Conservation (phyloP, 495 filamentous ascomycete species). For the Clavariopsis aquatica region DNA sequence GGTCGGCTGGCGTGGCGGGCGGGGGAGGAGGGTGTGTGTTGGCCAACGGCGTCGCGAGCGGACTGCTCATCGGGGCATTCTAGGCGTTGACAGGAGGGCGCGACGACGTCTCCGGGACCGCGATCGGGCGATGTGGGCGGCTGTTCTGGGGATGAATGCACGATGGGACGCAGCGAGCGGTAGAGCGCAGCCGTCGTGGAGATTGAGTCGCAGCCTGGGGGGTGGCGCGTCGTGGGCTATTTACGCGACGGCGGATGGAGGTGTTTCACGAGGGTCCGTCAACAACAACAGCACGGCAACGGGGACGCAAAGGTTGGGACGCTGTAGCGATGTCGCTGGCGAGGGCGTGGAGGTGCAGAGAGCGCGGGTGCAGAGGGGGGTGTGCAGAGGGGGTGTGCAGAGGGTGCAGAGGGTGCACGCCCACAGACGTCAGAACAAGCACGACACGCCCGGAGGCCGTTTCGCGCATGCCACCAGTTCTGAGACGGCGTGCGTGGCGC, state of each 20-base stretch:
- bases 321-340: not conserved
- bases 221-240: not conserved
- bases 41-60: conserved; percentile 18
- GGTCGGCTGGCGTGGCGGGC: conserved; percentile 1
- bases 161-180: not conserved
- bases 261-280: not conserved
- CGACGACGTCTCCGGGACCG: not conserved
- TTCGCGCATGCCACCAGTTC: conserved; percentile 21
- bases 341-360: not conserved
- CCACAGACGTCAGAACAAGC: not conserved
- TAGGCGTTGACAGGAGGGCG: not conserved
- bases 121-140: not conserved
- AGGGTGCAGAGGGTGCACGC: too few species aligned
- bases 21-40: not conserved
- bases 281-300: conserved; percentile 6
- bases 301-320: not conserved
- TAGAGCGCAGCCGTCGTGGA: not conserved
- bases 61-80: conserved; percentile 30
- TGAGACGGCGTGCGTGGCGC: conserved; percentile 18
- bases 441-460: not conserved
- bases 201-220: not conserved
- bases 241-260: not conserved
- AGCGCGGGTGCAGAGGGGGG: not conserved
- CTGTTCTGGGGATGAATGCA: conserved; percentile 2
- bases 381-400: too few species aligned